Evolutionary conservation across 148 eudicot species (phyloP).

Genomic region (Rhododendron molle): DNA sequence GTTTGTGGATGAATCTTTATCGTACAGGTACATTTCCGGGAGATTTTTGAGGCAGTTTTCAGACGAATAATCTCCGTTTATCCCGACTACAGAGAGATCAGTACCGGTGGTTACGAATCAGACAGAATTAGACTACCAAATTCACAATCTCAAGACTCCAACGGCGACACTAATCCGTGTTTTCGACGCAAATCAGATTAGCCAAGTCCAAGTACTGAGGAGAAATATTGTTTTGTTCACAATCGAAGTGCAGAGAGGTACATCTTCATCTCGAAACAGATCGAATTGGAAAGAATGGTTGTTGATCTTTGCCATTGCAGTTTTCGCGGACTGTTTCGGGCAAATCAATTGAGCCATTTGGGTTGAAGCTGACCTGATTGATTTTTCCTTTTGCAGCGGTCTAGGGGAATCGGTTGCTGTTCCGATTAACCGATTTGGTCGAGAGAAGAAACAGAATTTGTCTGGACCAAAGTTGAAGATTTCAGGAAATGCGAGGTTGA

Average conservation of each 20-base stretch:
- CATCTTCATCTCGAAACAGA: neutral
- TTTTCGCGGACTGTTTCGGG: neutral
- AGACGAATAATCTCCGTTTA: neutral
- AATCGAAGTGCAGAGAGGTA: neutral
- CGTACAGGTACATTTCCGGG: slow-evolving; percentile 5
- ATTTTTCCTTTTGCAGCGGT: neutral
- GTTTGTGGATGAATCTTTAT: slow-evolving; percentile 9
- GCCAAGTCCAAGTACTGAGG: slow-evolving; percentile 4
- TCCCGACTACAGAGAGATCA: slow-evolving; percentile 17
- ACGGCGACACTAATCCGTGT: neutral
- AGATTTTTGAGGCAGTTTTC: neutral
- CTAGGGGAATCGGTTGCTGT: neutral
- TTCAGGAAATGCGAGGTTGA: slow-evolving; percentile 14
- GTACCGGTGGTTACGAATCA: slow-evolving; percentile 8
- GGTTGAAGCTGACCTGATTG: neutral
- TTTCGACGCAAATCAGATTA: neutral
- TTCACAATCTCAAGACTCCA: too few relatives aligned
- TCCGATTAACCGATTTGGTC: neutral
- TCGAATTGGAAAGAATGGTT: neutral
- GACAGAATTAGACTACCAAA: neutral
- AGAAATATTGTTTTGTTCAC: neutral
- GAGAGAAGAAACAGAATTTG: neutral
- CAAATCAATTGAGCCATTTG: neutral
- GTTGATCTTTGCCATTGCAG: slow-evolving; percentile 3
- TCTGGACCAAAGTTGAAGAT: neutral